phyloP scores from a whole-genome alignment of 1,284 basidiomycete species.

The Amylostereum areolatum region DNA sequence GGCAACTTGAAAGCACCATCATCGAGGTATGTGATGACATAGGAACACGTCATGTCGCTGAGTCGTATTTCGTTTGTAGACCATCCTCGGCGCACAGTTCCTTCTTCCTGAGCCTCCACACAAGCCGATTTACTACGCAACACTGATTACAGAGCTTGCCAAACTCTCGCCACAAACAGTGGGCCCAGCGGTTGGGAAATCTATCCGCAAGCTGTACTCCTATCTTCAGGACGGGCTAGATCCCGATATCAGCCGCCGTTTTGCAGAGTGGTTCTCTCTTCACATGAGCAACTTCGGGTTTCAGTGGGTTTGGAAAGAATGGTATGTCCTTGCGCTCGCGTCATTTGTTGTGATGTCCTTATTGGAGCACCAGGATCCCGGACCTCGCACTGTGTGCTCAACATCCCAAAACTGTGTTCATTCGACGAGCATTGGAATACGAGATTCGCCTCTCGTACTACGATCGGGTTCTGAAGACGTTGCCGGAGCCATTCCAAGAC shows the following conservation, averaged over 20 bases:
- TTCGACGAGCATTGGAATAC: conserved; percentile 83
- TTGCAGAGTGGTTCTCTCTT: conserved; percentile 92
- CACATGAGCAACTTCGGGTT: conserved; percentile 99
- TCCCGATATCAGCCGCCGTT: conserved; percentile 74
- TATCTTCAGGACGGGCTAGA: conserved; percentile 79
- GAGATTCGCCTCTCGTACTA: conserved; percentile 93
- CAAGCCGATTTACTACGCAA: conserved; percentile 82
- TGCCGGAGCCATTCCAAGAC: conserved; percentile 77
- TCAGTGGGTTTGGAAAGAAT: conserved; percentile 99
- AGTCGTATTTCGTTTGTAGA: conserved; percentile 33
- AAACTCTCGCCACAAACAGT: conserved; percentile 87
- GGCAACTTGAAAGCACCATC: conserved; percentile 76
- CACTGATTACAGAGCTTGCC: conserved; percentile 90
- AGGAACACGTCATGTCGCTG: no score
- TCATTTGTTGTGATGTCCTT: not conserved
- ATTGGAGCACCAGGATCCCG: conserved; percentile 62
- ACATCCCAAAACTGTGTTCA: conserved; percentile 86
- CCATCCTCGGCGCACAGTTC: conserved; percentile 72
- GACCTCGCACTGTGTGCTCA: conserved; percentile 67
- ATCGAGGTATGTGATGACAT: conserved; percentile 52
- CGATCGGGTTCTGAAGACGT: conserved; percentile 86
- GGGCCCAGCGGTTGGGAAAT: conserved; percentile 94
- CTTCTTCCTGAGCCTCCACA: conserved; percentile 74
- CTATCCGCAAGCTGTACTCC: conserved; percentile 82
- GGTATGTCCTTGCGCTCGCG: conserved; percentile 45